Base-by-base conservation (phyloP, 345 rosid genomes). In the Syzygium aqueum region DNA sequence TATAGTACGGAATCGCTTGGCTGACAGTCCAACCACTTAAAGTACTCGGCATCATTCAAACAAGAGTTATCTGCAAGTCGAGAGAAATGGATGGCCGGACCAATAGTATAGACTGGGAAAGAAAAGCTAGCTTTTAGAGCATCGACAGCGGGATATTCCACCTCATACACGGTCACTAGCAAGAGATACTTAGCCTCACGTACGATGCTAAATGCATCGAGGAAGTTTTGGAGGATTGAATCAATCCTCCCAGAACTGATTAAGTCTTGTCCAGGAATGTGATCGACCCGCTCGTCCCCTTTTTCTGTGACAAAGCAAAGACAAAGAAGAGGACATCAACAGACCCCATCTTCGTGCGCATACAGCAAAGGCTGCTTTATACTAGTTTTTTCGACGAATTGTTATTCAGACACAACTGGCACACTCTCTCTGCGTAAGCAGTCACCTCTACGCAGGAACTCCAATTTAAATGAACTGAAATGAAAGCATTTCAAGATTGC, bases 21-120 rank as follows among this genome's bases (percentile, higher is more conserved):
- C 49, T 92, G 94, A 30, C 73, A 84, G 59, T 91, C 90, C 33
- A 93, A 87, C 94, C 93, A 92, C 3, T 84, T 37, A 3, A 87
- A 5, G 86, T 86, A 85, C 59, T 84, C 54, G 2, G 51, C 56
- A 17, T 77, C 80, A 28, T 27, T 23, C 43, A 14, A 4, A 25
- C 46, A 59, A 21, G 77, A 51, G 46, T 43, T 28, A 12, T 85
- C 83, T 82, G 54, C 52, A 46, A 89, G 89, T 30, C 89, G 89
- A 19, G 61, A 63, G 88, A 27, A 90, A 40, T 92, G 91, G 21
- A 93, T 92, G 85, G 90, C 84, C 78, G 94, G 94, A 84, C 94
- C 94, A 23, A 92, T 51, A 16, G 90, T 86, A 84, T 89, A 91
- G 57, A 90, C 23, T 3, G 93, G 89, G 22, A 87, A 51, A 4